Evolutionary conservation across 768 basidiomycete genomes (phyloP), one percentile per base, ranked within the genome.

Genomic region (Ramaria sp.): DNA sequence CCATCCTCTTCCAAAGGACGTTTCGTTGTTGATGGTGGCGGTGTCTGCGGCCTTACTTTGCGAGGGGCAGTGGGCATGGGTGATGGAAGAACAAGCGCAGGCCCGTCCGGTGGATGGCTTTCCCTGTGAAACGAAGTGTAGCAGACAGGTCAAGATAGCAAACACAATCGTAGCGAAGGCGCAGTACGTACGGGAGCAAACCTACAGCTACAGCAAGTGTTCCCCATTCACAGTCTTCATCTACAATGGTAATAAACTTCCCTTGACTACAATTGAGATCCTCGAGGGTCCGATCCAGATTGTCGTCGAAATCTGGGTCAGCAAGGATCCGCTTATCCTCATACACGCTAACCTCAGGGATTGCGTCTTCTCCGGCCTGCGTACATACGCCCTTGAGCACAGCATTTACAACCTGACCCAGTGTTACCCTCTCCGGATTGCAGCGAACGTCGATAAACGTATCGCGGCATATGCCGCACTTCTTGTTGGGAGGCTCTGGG

Each of bases 251-350:
- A 63, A 98, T 63, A 70, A 96, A 95, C 69, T 84, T 93, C 39
- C 94, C 92, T 52, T 83, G 70, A 0, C 77, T 79, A 30, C 95
- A 81, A 45, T 79, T 85, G 52, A 98, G 63, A 60, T 88, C 88
- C 59, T 81, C 86, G 60, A 99, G 65, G 45, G 89, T 91, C 57
- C 85, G 76, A 2, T 78, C 83, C 57, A 78, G 64, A 61, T 97
- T 97, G 61, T 97, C 94, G 44, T 90, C 85, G 76, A 87, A 95
- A 63, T 98, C 95, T 6, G 91, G 90, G 62, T 98, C 96, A 59
- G 82, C 85, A 53, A 99, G 69, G 43, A 99, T 68, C 42, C 93
- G 76, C 61, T 85, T 83, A 45, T 88, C 92, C 66, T 97, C 90
- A 61, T 83, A 89, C 34, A 94, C 85, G 60, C 81, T 85, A 10